Evolutionary conservation across 306 rosid species (phyloP).

Genomic region (cucumber (Cucumis sativus)): Cucumber_9930_V3 NC_026657.2:30123001-30123500

Average conservation of each 20-base stretch:
- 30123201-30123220: constrained; percentile 29
- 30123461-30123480: neutral
- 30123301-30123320: constrained; percentile 20
- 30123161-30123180: constrained; percentile 24
- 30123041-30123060: constrained; percentile 56
- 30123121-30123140: constrained; percentile 42
- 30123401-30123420: neutral
- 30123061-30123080: constrained; percentile 59
- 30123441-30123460: neutral
- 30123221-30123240: constrained; percentile 40
- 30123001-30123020: constrained; percentile 50
- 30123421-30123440: neutral
- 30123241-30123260: constrained; percentile 51
- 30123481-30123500: neutral
- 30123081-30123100: constrained; percentile 45
- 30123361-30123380: constrained; percentile 27
- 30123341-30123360: constrained; percentile 27
- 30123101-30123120: constrained; percentile 28
- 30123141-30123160: constrained; percentile 56
- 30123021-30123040: constrained; percentile 63
- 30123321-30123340: constrained; percentile 24
- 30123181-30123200: constrained; percentile 18
- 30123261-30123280: constrained; percentile 49
- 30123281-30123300: constrained; percentile 28
- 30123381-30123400: constrained; percentile 31